phyloP scores from a whole-genome alignment of 1,284 basidiomycete genomes.

The Cryptococcus floricola region DNA sequence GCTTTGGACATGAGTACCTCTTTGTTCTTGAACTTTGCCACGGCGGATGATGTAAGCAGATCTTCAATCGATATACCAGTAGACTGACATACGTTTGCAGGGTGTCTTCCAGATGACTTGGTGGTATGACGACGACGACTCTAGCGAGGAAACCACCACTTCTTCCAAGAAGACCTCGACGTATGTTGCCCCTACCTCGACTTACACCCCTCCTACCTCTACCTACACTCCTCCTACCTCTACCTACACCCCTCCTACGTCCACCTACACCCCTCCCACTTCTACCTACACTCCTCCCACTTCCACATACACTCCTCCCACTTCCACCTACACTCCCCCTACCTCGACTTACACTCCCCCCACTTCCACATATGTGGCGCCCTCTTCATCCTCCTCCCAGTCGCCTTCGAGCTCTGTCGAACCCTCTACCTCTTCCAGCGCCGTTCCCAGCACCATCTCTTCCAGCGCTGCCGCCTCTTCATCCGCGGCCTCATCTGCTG shows the following conservation, averaged over 20 bases:
- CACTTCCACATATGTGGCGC: constrained; percentile 15
- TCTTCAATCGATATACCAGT: too few species aligned
- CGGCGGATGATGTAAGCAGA: too few species aligned
- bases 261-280: constrained; percentile 22
- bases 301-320: too few species aligned
- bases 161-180: constrained; percentile 27
- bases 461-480: neutral
- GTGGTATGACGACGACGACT: constrained; percentile 49
- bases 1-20: constrained; percentile 73
- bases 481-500: neutral
- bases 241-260: constrained; percentile 27
- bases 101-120: constrained; percentile 63
- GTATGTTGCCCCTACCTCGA: constrained; percentile 27
- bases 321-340: constrained; percentile 27
- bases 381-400: neutral
- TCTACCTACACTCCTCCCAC: too few species aligned
- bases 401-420: constrained; percentile 19
- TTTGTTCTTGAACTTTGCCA: constrained; percentile 59
- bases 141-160: constrained; percentile 16
- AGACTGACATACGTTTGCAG: constrained; percentile 5
- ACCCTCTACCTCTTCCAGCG: constrained; percentile 19
- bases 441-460: constrained; percentile 4
- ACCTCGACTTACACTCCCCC: constrained; percentile 31
- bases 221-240: constrained; percentile 25
- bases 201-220: constrained; percentile 32